Evolutionary conservation across 192 early-diverging fungal genomes (phyloP).

Genomic region (Mortierella antarctica): DNA sequence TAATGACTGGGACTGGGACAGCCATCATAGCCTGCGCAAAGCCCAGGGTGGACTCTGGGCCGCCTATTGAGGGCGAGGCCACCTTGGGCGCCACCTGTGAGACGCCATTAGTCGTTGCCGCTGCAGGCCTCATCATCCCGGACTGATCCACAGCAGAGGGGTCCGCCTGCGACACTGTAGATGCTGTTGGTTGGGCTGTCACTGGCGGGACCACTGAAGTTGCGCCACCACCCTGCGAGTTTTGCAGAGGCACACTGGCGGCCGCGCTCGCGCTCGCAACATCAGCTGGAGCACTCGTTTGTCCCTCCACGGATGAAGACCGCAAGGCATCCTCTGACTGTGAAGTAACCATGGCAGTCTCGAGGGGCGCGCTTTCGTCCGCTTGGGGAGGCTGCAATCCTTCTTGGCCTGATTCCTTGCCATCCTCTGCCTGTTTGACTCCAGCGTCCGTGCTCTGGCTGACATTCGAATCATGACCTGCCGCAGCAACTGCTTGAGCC

Average conservation of each 20-base stretch:
- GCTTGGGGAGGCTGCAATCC: background rate
- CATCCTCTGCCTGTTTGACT: background rate
- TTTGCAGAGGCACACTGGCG: too few relatives aligned
- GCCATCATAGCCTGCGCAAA: constrained; percentile 52
- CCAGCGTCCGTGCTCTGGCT: background rate
- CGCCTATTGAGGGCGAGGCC: constrained; percentile 7
- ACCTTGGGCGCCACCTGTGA: background rate
- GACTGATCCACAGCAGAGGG: constrained; percentile 1
- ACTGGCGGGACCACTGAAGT: too few relatives aligned
- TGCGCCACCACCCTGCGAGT: too few relatives aligned
- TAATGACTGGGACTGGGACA: constrained; percentile 46
- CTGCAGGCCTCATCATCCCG: background rate
- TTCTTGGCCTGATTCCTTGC: background rate
- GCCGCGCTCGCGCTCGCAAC: too few relatives aligned
- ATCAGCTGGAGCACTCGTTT: too few relatives aligned
- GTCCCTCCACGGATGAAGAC: too few relatives aligned
- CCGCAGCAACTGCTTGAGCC: background rate
- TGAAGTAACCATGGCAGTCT: too few relatives aligned
- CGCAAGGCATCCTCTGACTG: too few relatives aligned
- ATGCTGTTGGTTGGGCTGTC: background rate
- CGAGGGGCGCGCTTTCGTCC: background rate
- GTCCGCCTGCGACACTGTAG: background rate
- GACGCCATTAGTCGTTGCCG: constrained; percentile 4
- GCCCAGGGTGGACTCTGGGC: constrained; percentile 21
- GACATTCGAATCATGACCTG: background rate